These are phyloP conservation scores for Acanthamoeba lenticulata DNA, from an alignment of 208 protist genomes.

Conservation along the genomic window DNA sequence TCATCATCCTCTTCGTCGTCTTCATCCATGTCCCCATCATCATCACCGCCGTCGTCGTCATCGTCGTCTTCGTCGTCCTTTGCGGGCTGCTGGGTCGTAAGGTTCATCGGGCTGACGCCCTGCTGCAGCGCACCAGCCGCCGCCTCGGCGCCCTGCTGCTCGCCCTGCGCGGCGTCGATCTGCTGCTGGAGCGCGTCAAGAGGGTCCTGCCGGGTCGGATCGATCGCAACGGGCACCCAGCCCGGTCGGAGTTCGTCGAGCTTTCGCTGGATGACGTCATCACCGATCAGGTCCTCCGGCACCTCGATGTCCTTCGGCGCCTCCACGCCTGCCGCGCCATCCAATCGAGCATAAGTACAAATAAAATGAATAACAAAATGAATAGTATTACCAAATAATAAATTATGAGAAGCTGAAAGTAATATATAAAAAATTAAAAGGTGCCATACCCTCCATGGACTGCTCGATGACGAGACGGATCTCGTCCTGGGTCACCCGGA, in stretches of 20 bases:
- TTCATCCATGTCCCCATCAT: not conserved
- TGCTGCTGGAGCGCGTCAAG: not conserved
- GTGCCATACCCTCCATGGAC: not conserved
- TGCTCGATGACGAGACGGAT: not conserved
- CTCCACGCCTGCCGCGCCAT: not conserved
- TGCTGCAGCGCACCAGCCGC: not conserved
- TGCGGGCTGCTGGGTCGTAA: not conserved
- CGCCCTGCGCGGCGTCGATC: not conserved
- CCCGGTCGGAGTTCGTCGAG: not conserved
- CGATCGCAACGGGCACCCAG: not conserved
- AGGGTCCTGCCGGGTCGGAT: not conserved
- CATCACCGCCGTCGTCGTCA: not conserved
- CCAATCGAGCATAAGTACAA: too few species aligned
- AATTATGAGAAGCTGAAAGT: not conserved
- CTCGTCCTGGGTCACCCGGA: not conserved
- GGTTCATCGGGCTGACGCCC: not conserved
- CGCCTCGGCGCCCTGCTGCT: not conserved
- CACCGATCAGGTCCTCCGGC: not conserved
- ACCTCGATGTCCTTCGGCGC: not conserved
- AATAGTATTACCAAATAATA: too few species aligned
- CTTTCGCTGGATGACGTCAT: constrained; percentile 5
- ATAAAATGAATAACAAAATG: too few species aligned
- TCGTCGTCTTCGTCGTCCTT: not conserved
- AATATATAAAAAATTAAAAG: not conserved
- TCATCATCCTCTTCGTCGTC: not conserved